Percentiles rank a stretch among this genome's conserved stretches.
Evolutionary conservation across 169 alveolate species (phyloP).

Genomic region (Amoebophrya sp.): DNA sequence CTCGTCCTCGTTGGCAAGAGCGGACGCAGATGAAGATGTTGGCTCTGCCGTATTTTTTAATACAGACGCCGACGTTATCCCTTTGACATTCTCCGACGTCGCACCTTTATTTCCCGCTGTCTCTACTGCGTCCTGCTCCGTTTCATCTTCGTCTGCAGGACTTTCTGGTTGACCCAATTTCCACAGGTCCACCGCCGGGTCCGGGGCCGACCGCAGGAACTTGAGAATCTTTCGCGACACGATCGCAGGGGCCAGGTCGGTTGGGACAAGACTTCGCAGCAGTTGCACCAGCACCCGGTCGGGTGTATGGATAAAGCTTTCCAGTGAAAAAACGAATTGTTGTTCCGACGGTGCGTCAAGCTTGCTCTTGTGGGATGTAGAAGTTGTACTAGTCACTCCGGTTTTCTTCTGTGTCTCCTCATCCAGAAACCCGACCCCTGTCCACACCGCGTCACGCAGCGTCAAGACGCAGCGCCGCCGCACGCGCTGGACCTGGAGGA

Average conservation of each 20-base stretch:
- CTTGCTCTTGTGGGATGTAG: no score
- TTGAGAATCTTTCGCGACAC: background rate
- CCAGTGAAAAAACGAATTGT: background rate
- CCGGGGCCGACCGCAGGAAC: background rate
- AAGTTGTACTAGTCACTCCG: no score
- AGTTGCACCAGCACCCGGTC: background rate
- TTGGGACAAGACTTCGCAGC: background rate
- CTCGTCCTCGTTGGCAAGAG: no score
- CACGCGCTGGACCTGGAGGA: background rate
- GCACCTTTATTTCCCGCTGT: no score
- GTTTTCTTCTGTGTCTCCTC: background rate
- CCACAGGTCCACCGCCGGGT: background rate
- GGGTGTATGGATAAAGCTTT: background rate
- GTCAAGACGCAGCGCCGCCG: background rate
- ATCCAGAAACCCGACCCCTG: background rate
- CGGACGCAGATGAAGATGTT: no score
- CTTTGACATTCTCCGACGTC: no score
- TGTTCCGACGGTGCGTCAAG: background rate
- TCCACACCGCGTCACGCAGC: background rate
- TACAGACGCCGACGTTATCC: no score
- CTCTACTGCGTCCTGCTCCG: no score
- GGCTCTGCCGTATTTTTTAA: no score
- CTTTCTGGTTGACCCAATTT: background rate
- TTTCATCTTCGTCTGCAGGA: no score
- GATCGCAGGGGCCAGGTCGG: background rate